Base-by-base conservation (phyloP, 768 basidiomycete species). In the Kwoniella sp. region DNA sequence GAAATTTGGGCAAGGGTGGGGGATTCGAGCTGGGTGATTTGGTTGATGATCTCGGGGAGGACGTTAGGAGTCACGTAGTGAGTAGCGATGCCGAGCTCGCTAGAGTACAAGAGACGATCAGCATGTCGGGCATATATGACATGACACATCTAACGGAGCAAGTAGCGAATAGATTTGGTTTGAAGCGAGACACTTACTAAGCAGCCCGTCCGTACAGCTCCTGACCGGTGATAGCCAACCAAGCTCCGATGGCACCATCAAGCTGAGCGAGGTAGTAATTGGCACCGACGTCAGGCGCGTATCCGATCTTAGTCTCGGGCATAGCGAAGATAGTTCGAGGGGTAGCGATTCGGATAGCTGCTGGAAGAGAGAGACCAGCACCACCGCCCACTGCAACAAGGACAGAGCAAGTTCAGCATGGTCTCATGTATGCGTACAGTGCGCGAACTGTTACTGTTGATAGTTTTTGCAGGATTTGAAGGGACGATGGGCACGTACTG, bases 241-340 rank as follows among this genome's bases (percentile, higher is more conserved):
- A 99, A n/a, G 92, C 89, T 46, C 96, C 96, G 49, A 98, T 75
- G 68, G 92, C 84, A 12, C 96, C 96, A 74, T 99, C 96, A 64
- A 97, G 81, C 68, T 88, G 86, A 37, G 92, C 88, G 54, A 99
- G 82, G 83, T 92, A 94, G 82, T 86, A 90, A 71, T 86, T 92
- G 27, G 88, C 89, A 21, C 96, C 96, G 25, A 99, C 94, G 80
- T 99, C 95, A 27, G 95, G 94, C 40, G 81, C 76, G 36, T 81
- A 80, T 10, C 82, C 82, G 51, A 82, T 82, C 44, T 76, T 79
- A 15, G 82, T 92, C 82, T 99, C 96, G 17, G 96, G 96, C 96
- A 98, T 98, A 6, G 92, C 89, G 77, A 97, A 90, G 1, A 85
- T 63, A 0, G 94, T 96, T 26, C 89, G 90, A 79, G 95, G 92